Conservation (phyloP, 495 filamentous ascomycete species). For the Entonaema liquescens region DNA sequence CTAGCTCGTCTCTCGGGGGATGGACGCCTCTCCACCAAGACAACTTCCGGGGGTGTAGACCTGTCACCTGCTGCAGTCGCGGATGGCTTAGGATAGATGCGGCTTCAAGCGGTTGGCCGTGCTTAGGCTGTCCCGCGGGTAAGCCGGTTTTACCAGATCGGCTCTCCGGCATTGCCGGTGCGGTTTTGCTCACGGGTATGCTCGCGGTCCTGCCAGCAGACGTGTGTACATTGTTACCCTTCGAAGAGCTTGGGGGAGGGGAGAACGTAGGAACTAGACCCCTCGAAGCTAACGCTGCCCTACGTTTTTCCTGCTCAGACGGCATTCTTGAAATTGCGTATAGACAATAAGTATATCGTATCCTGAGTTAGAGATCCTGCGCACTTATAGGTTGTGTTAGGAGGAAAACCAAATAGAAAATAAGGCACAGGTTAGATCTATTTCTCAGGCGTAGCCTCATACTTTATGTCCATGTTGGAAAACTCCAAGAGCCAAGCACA, state of each 20-base stretch:
- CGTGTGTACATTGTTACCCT: neutral
- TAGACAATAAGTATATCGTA: neutral
- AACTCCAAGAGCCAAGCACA: neutral
- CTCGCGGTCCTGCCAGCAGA: conserved; percentile 1
- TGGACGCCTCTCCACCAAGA: conserved; percentile 19
- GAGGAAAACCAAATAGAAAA: neutral
- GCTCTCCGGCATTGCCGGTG: neutral
- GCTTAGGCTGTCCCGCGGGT: neutral
- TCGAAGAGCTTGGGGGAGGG: neutral
- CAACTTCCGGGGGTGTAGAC: conserved; percentile 26
- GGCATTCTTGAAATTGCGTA: conserved; percentile 5
- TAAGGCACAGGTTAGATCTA: neutral
- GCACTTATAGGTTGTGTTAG: neutral
- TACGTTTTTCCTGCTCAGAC: conserved; percentile 4
- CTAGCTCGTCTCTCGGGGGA: conserved; percentile 21
- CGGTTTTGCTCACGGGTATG: conserved; percentile 6
- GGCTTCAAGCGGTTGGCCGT: conserved; percentile 20
- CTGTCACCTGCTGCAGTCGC: conserved; percentile 38
- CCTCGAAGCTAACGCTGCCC: neutral
- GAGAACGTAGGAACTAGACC: neutral
- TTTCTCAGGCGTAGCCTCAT: neutral
- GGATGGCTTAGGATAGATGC: conserved; percentile 30
- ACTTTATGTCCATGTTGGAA: neutral
- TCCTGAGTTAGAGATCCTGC: neutral
- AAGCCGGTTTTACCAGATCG: neutral